phyloP scores from a whole-genome alignment of 2,329 filamentous ascomycete genomes.

The Aureobasidium melanogenum region DNA sequence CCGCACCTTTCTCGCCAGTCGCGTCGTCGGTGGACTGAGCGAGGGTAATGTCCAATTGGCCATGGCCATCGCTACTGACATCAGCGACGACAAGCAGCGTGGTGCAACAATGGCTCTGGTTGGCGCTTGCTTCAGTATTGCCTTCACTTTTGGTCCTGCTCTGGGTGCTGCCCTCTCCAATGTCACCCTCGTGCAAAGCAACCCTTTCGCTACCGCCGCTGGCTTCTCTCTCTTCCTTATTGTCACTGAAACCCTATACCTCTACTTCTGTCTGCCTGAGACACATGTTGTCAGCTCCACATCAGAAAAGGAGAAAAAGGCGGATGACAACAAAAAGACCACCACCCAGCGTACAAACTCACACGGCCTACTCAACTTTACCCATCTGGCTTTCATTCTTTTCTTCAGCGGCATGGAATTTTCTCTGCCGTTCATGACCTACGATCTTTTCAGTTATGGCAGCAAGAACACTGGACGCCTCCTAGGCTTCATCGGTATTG shows the following conservation, averaged over 20 bases:
- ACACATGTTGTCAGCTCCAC: conserved; percentile 49
- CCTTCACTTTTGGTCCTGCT: conserved; percentile 92
- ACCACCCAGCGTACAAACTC: conserved; percentile 61
- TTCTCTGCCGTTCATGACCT: conserved; percentile 93
- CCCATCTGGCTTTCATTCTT: conserved; percentile 84
- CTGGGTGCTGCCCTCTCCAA: conserved; percentile 79
- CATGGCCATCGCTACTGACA: conserved; percentile 91
- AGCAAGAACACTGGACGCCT: conserved; percentile 74
- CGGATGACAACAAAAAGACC: conserved; percentile 14
- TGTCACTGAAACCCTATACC: conserved; percentile 75
- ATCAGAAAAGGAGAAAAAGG: not conserved
- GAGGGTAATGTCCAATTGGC: conserved; percentile 96
- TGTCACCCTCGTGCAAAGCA: conserved; percentile 68
- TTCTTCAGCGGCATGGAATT: conserved; percentile 99
- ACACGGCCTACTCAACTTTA: conserved; percentile 69
- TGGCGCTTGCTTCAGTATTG: conserved; percentile 91
- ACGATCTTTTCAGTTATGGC: conserved; percentile 78
- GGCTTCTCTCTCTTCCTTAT: conserved; percentile 80
- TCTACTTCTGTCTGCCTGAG: conserved; percentile 79
- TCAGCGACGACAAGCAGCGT: conserved; percentile 75
- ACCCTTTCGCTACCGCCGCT: conserved; percentile 89
- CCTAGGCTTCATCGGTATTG: conserved; percentile 81
- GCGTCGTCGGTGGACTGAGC: conserved; percentile 83
- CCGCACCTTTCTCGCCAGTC: conserved; percentile 87
- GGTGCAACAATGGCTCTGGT: conserved; percentile 94